phyloP scores from a whole-genome alignment of 148 eudicot species.

The Chenopodium suecicum region DNA sequence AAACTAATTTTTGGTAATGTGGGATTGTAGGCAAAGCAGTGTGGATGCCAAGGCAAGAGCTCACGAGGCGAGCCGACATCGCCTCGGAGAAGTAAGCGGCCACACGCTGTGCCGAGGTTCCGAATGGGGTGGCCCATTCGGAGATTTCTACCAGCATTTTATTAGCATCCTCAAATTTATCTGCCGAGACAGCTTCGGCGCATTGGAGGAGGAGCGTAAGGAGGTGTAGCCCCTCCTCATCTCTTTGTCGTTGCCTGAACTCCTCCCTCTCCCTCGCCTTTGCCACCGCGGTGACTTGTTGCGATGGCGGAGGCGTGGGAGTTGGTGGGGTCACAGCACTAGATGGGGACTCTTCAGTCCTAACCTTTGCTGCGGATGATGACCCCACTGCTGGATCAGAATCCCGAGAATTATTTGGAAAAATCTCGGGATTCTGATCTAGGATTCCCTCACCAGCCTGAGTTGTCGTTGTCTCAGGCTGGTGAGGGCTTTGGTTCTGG shows the following conservation, averaged over 20 bases:
- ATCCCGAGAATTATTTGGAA: neutral
- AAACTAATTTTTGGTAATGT: slow-evolving; percentile 55
- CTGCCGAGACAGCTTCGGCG: slow-evolving; percentile 80
- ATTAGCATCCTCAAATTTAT: slow-evolving; percentile 67
- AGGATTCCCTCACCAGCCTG: neutral
- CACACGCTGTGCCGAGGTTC: slow-evolving; percentile 89
- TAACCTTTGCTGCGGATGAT: neutral
- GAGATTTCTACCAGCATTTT: slow-evolving; percentile 78
- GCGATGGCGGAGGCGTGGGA: neutral
- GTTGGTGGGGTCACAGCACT: neutral
- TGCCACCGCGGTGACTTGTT: slow-evolving; percentile 9
- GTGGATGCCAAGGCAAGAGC: slow-evolving; percentile 64
- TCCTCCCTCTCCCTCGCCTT: slow-evolving; percentile 49
- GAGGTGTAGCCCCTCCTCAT: slow-evolving; percentile 83
- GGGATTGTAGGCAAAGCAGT: slow-evolving; percentile 49
- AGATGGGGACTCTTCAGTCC: neutral
- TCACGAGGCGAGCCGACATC: slow-evolving; percentile 78
- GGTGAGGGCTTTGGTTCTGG: neutral
- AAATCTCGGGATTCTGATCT: neutral
- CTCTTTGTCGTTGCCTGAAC: slow-evolving; percentile 46
- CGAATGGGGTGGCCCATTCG: slow-evolving; percentile 77
- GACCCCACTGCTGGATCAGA: slow-evolving; percentile 10
- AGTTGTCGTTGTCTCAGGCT: neutral
- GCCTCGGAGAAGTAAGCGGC: slow-evolving; percentile 97
- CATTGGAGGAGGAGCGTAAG: slow-evolving; percentile 80